Percentiles rank a stretch among this genome's conserved stretches.
Evolutionary conservation across 2,329 filamentous ascomycete species (phyloP).

Genomic region (Stemphylium beticola): DNA sequence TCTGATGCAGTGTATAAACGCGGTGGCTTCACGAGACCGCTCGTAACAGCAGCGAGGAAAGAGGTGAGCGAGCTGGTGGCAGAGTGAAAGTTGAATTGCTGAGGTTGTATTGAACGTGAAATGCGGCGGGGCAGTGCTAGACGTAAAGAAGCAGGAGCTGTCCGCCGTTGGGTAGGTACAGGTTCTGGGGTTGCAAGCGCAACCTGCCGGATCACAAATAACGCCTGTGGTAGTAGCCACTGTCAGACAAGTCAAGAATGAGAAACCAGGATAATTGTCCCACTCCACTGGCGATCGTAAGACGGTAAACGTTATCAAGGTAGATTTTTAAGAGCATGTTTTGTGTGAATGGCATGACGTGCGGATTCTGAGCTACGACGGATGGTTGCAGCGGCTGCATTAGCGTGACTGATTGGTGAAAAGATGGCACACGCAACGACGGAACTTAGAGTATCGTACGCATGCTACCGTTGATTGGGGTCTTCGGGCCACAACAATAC

Average conservation of each 20-base stretch:
- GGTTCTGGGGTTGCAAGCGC: not conserved
- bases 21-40: slow-evolving; percentile 5
- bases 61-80: not conserved
- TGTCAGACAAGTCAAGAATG: not conserved
- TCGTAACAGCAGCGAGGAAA: slow-evolving; percentile 2
- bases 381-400: no score
- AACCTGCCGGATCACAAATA: not conserved
- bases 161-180: not conserved
- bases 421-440: no score
- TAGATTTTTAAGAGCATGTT: no score
- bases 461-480: no score
- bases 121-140: not conserved
- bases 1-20: slow-evolving; percentile 7
- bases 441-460: no score
- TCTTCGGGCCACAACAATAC: no score
- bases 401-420: no score
- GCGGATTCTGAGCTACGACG: no score
- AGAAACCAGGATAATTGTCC: no score
- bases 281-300: no score
- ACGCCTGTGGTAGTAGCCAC: not conserved
- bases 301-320: no score
- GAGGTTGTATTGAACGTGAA: not conserved
- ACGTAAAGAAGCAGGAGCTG: not conserved
- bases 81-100: not conserved
- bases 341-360: no score